These are phyloP conservation scores for Leucocoprinus leucothites DNA, from an alignment of 768 basidiomycete genomes.

Conservation along the genomic window DNA sequence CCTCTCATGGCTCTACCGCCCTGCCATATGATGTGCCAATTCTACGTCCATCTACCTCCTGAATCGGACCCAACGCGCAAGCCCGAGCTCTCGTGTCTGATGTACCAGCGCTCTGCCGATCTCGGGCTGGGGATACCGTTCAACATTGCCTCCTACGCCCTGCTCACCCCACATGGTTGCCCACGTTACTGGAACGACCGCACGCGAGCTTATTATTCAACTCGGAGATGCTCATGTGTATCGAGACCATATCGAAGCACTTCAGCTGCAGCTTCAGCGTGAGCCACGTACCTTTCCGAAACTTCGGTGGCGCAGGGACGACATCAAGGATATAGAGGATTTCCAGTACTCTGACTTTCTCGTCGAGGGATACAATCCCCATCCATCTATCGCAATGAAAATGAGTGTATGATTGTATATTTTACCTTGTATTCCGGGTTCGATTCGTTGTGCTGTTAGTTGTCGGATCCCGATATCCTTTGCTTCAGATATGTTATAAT, in stretches of 20 bases:
- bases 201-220: conserved; percentile 91
- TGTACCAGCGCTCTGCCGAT: conserved; percentile 98
- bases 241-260: conserved; percentile 85
- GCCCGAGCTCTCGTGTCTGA: conserved; percentile 85
- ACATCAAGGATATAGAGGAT: conserved; percentile 72
- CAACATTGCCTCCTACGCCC: conserved; percentile 98
- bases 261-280: conserved; percentile 76
- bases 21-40: conserved; percentile 98
- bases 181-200: conserved; percentile 80
- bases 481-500: no score
- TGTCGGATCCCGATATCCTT: no score
- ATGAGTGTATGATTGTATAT: conserved; percentile 67
- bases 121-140: conserved; percentile 97
- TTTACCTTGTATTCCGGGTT: background rate
- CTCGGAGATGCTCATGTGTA: conserved; percentile 99
- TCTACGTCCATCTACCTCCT: conserved; percentile 90
- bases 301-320: conserved; percentile 64
- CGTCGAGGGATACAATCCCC: conserved; percentile 83
- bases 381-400: conserved; percentile 88
- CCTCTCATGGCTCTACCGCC: conserved; percentile 95
- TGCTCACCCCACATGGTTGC: conserved; percentile 98
- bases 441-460: background rate
- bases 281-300: conserved; percentile 83
- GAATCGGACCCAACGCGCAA: conserved; percentile 42
- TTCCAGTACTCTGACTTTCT: conserved; percentile 79